Base-by-base conservation (phyloP, 2,329 filamentous ascomycete genomes). In the Fusarium brevicatenulatum region DNA sequence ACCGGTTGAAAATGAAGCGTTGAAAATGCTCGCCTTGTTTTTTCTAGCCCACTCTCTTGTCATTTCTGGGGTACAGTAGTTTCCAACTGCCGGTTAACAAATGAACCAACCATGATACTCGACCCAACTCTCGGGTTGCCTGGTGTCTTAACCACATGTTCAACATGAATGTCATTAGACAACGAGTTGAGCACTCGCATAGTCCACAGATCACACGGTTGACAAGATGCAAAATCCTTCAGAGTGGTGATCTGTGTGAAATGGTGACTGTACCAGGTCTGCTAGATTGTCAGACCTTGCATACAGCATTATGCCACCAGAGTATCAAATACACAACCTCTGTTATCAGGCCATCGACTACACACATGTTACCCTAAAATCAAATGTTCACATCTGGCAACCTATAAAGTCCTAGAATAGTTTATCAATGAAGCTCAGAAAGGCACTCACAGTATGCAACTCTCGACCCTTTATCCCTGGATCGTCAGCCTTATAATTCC, bases 401-500 rank as follows among this genome's bases (percentile, higher is more conserved):
- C 23, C 42, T 46, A n/a, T 25, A 39, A 54, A 49, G 40, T 68
- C 55, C 40, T 28, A 42, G 36, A 16, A 28, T 52, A 46, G 10
- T 42, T 37, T 21, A 57, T 54, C 32, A 46, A 42, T 9, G 18
- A 50, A 37, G 21, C 36, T 30, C 42, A 44, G 25, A 36, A 36
- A 63, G 32, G 23, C n/a, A 47, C 44, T 34, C 8, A 47, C 7
- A 54, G 32, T 19, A 66, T 72, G 70, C 70, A 63, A 40, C 40
- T 53, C 61, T 64, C 42, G 49, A 73, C 46, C 46, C 39, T 61
- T 36, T 54, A 72, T 71, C 66, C 66, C 30, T 63, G 58, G 47
- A 56, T 58, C 47, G 70, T 64, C 71, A 73, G 71, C 71, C 71
- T 57, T 68, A 63, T 39, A 50, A 60, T 70, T 73, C 32, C 18